phyloP scores from a whole-genome alignment of 1,284 basidiomycete species.

The Chalciporus sp. region DNA sequence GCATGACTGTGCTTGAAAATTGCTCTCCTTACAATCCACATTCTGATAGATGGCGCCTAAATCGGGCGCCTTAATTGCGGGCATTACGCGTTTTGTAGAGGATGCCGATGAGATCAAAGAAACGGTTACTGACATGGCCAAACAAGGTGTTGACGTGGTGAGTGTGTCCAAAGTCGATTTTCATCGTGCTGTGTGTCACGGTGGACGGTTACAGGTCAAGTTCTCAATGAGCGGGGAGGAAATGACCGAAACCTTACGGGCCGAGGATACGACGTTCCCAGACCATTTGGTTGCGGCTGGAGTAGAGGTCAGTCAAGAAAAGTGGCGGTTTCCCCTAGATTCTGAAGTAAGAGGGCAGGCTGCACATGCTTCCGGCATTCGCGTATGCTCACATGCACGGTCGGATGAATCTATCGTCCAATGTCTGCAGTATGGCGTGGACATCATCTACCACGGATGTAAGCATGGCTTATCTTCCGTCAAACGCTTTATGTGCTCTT shows the following conservation, averaged over 20 bases:
- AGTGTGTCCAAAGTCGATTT: no score
- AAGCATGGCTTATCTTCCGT: no score
- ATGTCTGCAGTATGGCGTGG: conserved; percentile 37
- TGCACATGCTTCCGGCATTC: conserved; percentile 34
- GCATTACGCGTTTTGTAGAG: conserved; percentile 35
- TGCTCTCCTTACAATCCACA: no score
- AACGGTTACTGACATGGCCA: conserved; percentile 20
- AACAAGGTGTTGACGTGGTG: conserved; percentile 24
- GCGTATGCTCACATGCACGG: conserved; percentile 37
- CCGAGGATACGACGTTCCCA: conserved; percentile 37
- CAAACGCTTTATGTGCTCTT: no score
- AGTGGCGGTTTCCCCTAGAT: no score
- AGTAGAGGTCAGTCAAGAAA: conserved; percentile 18
- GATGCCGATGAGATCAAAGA: conserved; percentile 25
- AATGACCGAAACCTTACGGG: conserved; percentile 36
- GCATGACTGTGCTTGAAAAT: no score
- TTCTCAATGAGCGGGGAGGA: conserved; percentile 39
- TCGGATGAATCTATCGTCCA: conserved; percentile 34
- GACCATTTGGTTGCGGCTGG: conserved; percentile 34
- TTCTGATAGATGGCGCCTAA: conserved; percentile 29
- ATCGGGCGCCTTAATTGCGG: conserved; percentile 32
- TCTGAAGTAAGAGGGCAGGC: neutral
- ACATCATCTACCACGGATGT: conserved; percentile 31
- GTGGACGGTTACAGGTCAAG: conserved; percentile 12
- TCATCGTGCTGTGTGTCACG: no score